phyloP scores from a whole-genome alignment of 2,329 filamentous ascomycete species.

The Fusarium siculi region DNA sequence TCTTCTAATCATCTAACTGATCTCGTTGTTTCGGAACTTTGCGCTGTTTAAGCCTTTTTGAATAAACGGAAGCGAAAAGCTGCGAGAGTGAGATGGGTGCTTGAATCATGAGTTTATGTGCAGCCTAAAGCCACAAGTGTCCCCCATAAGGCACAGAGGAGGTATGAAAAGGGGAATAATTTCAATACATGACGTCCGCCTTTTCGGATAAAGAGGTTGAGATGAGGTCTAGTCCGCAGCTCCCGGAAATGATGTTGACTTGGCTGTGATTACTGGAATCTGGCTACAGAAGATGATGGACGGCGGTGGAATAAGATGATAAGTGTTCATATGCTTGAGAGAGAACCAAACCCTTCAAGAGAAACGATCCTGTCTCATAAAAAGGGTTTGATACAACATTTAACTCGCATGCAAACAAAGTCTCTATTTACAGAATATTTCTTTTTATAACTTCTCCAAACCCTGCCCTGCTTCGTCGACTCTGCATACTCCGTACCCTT shows the following conservation, averaged over 20 bases:
- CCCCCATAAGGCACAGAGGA: background rate
- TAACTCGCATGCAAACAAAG: background rate
- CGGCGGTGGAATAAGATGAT: slow-evolving; percentile 14
- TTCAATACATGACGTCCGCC: background rate
- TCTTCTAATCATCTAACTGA: background rate
- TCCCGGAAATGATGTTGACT: slow-evolving; percentile 10
- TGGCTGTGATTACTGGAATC: slow-evolving; percentile 18
- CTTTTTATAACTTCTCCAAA: background rate
- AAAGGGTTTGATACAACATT: background rate
- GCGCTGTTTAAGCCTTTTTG: background rate
- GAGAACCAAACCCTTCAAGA: background rate
- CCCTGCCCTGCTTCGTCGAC: slow-evolving; percentile 6
- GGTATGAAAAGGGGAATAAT: background rate
- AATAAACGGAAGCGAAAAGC: background rate
- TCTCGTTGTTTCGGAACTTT: background rate
- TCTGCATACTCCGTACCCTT: background rate
- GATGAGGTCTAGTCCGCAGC: background rate
- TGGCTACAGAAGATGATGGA: slow-evolving; percentile 43
- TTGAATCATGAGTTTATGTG: background rate
- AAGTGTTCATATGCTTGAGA: background rate
- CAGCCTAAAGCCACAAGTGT: slow-evolving; percentile 16
- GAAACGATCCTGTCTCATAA: background rate
- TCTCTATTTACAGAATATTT: background rate
- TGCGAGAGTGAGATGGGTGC: background rate
- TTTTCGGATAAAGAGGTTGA: slow-evolving; percentile 8